A percentile compares a stretch with the other conserved stretches of the same genome.
Evolutionary conservation across 2,329 filamentous ascomycete species (phyloP).

Genomic region (Penicillium sp.): DNA sequence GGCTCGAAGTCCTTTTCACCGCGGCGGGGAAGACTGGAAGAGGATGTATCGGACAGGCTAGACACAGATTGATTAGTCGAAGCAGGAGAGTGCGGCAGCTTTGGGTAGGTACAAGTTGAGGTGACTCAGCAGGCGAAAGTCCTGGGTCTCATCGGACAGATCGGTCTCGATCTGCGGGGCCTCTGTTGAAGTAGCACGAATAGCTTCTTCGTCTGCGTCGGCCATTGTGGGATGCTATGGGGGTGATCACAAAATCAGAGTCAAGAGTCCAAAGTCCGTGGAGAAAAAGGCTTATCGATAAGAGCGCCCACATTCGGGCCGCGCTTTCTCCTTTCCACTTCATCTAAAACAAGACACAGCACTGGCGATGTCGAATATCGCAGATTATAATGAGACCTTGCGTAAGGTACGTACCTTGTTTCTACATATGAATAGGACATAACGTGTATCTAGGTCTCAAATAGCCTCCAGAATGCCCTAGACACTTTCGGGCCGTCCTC

Average conservation of each 20-base stretch:
- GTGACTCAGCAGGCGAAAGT: conserved; percentile 69
- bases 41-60: conserved; percentile 32
- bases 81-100: neutral
- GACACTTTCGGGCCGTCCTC: conserved; percentile 38
- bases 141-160: conserved; percentile 73
- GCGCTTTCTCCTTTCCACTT: neutral
- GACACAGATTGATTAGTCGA: conserved; percentile 9
- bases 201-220: conserved; percentile 42
- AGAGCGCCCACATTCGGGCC: conserved; percentile 3
- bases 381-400: conserved; percentile 18
- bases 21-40: conserved; percentile 65
- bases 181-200: conserved; percentile 29
- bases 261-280: neutral
- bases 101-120: conserved; percentile 46
- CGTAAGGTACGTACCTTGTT: conserved; percentile 13
- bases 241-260: conserved; percentile 1
- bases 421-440: neutral
- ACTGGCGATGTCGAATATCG: neutral
- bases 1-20: conserved; percentile 97
- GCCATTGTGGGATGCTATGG: conserved; percentile 30
- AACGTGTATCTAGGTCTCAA: conserved; percentile 32
- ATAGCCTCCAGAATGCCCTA: conserved; percentile 40
- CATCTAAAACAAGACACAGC: neutral
- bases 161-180: conserved; percentile 51
- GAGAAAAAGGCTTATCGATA: conserved; percentile 25